Conservation (phyloP, 228 moss, liverwort and hornwort species). For the Sphagnum fallax region DNA sequence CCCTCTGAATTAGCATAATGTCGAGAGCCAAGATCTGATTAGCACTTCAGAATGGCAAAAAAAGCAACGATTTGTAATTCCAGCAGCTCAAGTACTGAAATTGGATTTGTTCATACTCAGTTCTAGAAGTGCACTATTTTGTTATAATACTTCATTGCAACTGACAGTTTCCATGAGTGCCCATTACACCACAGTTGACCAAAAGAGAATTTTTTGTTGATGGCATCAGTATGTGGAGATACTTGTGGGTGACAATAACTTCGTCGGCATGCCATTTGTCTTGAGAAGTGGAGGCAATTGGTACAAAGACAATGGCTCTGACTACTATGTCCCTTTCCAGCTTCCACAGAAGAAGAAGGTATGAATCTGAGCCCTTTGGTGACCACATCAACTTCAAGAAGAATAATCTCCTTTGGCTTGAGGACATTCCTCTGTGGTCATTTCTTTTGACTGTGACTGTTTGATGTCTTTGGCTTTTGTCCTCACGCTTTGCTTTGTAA, state of each 20-base stretch:
- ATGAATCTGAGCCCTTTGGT: constrained; percentile 1
- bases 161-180: no score
- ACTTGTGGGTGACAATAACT: constrained; percentile 43
- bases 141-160: no score
- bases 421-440: background rate
- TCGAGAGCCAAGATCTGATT: no score
- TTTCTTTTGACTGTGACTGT: background rate
- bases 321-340: constrained; percentile 65
- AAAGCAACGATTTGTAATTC: no score
- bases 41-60: no score
- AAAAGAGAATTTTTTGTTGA: background rate
- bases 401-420: no score
- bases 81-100: no score
- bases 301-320: constrained; percentile 90
- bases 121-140: no score
- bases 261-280: constrained; percentile 84
- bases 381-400: no score
- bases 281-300: constrained; percentile 70
- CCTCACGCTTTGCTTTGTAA: background rate
- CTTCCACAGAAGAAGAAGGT: constrained; percentile 43
- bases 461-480: background rate
- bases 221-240: constrained; percentile 62
- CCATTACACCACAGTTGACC: no score
- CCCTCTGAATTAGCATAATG: no score
- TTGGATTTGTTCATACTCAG: no score